Evolutionary conservation across 2,329 filamentous ascomycete species (phyloP), one percentile per base, ranked within the genome.

Genomic region (Diaporthe sp.): DNA sequence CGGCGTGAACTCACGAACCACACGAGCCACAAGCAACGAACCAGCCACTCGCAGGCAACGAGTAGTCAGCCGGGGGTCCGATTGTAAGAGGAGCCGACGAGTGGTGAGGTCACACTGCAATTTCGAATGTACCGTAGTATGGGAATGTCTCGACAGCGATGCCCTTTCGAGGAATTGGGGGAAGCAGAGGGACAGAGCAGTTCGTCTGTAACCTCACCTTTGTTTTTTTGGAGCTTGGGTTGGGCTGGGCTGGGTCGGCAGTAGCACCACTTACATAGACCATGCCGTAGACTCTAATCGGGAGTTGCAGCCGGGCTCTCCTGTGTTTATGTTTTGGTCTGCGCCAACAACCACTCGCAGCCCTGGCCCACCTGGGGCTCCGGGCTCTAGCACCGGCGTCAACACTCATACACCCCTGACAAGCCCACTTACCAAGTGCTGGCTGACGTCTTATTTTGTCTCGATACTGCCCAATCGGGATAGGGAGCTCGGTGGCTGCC

Each of bases 291-390:
- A 35, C 57, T 38, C 45, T 7, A 40, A 61, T 61, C 42, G 30
- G 61, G 42, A 67, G 42, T 67, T 35, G 45, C 45, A 52, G 33
- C 64, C 22, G 13, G 64, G 47, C 64, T n/a, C n/a, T 38, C n/a
- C 33, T 54, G 33, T 54, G 70, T 72, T 72, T 72, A 72, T 72
- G 70, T 64, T 72, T 64, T 64, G 57, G 47, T 35, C 40, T 17
- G 28, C 38, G 69, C n/a, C 45, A 30, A 33, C 54, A 30, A 64
- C 69, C 54, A 50, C 69, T 60, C 19, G 33, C 69, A 58, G 25
- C 55, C 54, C 45, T 58, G 58, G 38, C 38, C 57, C 19, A 12
- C 25, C 25, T 22, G 58, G 38, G 38, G 57, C 10, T 61, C 54
- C 52, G 38, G n/a, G 58, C 25, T 45, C 40, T 28, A 47, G 60